phyloP scores from a whole-genome alignment of 495 filamentous ascomycete genomes.

The Tetracladium setigerum region DNA sequence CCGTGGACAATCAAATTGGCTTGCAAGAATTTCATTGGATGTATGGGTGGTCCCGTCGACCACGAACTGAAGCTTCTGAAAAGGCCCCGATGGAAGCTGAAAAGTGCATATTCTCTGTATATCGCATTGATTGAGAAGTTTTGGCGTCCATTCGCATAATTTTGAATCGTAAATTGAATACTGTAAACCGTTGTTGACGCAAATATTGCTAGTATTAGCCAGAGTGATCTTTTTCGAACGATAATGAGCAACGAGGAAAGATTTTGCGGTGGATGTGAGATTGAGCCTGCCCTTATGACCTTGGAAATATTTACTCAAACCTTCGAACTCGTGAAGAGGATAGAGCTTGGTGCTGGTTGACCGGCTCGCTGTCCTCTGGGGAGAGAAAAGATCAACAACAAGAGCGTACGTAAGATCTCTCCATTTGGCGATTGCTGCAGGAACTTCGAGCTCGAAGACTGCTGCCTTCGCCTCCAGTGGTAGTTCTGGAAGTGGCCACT shows the following conservation, averaged over 20 bases:
- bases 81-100: slow-evolving; percentile 23
- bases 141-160: slow-evolving; percentile 8
- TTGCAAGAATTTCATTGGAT: slow-evolving; percentile 19
- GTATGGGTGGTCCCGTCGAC: slow-evolving; percentile 25
- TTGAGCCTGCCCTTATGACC: no score
- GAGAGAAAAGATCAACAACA: slow-evolving; percentile 30
- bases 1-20: slow-evolving; percentile 25
- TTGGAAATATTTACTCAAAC: no score
- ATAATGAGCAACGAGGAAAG: slow-evolving; percentile 36
- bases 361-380: no score
- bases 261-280: slow-evolving; percentile 40
- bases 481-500: slow-evolving; percentile 64
- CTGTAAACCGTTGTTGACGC: slow-evolving; percentile 34
- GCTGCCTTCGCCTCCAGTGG: slow-evolving; percentile 38
- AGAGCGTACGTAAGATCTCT: slow-evolving; percentile 41
- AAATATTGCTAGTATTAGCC: no score
- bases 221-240: no score
- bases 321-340: no score
- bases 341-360: no score
- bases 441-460: slow-evolving; percentile 51
- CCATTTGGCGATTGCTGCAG: slow-evolving; percentile 41
- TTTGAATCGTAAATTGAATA: slow-evolving; percentile 28
- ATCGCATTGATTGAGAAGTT: slow-evolving; percentile 6
- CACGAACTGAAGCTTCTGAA: slow-evolving; percentile 27
- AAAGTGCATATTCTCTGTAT: slow-evolving; percentile 25